Percentiles rank a stretch among this genome's conserved stretches.
phyloP scores from a whole-genome alignment of 352 stramenopile species.

The Saprolegnia diclina region DNA sequence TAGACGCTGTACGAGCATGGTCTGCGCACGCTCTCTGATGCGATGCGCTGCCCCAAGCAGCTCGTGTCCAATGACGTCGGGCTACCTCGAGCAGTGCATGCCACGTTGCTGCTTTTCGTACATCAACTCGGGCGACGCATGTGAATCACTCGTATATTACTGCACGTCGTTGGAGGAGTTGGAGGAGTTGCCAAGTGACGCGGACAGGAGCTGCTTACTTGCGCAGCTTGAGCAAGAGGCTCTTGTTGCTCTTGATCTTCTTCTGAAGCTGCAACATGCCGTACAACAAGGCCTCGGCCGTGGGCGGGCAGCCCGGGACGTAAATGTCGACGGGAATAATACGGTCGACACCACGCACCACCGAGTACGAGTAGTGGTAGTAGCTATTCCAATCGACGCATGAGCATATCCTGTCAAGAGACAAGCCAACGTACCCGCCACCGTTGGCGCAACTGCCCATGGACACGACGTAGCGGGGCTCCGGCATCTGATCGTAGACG shows the following conservation, averaged over 20 bases:
- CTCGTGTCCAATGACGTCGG: conserved; percentile 5
- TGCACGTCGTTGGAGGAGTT: not conserved
- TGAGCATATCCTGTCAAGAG: conserved; percentile 55
- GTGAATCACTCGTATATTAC: conserved; percentile 9
- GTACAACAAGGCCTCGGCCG: conserved; percentile 97
- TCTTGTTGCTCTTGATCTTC: conserved; percentile 99
- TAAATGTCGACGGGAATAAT: conserved; percentile 99
- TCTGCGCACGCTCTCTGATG: conserved; percentile 34
- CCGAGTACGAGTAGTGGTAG: conserved; percentile 96
- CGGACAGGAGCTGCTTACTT: conserved; percentile 78
- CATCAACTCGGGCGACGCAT: conserved; percentile 22
- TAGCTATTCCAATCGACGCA: conserved; percentile 37
- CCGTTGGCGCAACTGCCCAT: conserved; percentile 99
- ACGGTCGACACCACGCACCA: conserved; percentile 96
- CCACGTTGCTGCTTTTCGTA: conserved; percentile 35
- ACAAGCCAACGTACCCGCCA: conserved; percentile 92
- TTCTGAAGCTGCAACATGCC: conserved; percentile 98
- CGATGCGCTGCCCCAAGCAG: conserved; percentile 26
- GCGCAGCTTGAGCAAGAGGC: conserved; percentile 90
- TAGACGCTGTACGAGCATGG: conserved; percentile 9
- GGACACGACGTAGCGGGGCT: conserved; percentile 97
- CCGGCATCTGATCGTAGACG: conserved; percentile 99
- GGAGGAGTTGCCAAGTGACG: not conserved
- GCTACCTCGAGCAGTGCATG: conserved; percentile 29
- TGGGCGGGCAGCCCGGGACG: conserved; percentile 98